Base-by-base conservation (phyloP, 768 basidiomycete genomes). In the Trametes cubensis region DNA sequence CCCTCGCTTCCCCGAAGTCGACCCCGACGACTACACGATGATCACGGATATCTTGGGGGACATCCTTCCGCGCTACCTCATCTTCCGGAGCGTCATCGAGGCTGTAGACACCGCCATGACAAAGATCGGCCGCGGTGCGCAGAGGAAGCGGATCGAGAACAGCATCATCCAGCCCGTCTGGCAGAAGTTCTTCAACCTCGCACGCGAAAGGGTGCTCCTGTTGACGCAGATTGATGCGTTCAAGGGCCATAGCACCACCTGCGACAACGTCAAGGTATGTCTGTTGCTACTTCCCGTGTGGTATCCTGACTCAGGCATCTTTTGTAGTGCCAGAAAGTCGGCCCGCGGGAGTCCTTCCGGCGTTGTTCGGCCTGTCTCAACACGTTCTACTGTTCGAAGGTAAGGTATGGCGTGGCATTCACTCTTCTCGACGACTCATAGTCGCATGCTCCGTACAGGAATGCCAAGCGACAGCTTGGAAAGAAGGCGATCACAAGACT, bases 351-450 rank as follows among this genome's bases (percentile, higher is more conserved):
- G 51, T 72, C 69, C 17, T 75, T 79, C 63, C 66, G 69, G 44
- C 73, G 74, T 46, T 79, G 77, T 55, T 65, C 68, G 6, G 71
- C 69, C 6, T 78, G 78, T 64, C 69, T 70, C 6, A 72, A 67
- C 10, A 76, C 77, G 4, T 65, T 76, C 14, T 78, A 78, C 63
- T 78, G 78, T 59, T 78, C 77, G 2, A 75, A 75, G 55, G 65
- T 58, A 7, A 23, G 61, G 26, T 2, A 26, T 3, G 11, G 0
- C n/a, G 26, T 56, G 13, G n/a, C 14, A 11, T 44, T 8, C 25
- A n/a, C 2, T 13, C 7, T 49, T 20, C 10, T 15, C 20, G n/a
- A 14, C 1, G 11, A 3, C n/a, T n/a, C n/a, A n/a, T 30, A 30
- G 10, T 7, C 23, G n/a, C n/a, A n/a, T 15, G 10, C 26, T 15